Percentiles rank a stretch among this genome's conserved stretches.
These are phyloP conservation scores for Tulasnella sp. DNA, from an alignment of 768 basidiomycete genomes.

Conservation along the genomic window DNA sequence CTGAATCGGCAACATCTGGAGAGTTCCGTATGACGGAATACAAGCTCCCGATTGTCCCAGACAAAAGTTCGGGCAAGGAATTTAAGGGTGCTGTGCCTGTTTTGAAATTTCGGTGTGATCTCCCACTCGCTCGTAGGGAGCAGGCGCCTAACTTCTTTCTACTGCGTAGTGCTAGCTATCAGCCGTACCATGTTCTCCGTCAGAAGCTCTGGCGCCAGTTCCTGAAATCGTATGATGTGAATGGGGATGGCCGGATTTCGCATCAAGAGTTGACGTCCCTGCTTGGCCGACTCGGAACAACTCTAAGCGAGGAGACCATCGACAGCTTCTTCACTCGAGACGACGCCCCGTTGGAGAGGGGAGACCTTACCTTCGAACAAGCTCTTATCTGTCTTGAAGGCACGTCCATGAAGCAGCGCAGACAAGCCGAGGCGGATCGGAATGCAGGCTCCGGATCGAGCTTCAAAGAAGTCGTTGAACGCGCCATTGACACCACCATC, in stretches of 20 bases:
- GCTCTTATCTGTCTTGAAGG: slow-evolving; percentile 82
- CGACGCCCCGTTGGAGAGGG: slow-evolving; percentile 64
- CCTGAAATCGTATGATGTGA: slow-evolving; percentile 86
- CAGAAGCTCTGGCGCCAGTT: slow-evolving; percentile 91
- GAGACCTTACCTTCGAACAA: slow-evolving; percentile 78
- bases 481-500: slow-evolving; percentile 80
- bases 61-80: slow-evolving; percentile 71
- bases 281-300: slow-evolving; percentile 96
- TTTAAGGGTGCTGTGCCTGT: slow-evolving; percentile 64
- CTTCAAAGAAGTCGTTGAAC: slow-evolving; percentile 57
- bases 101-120: slow-evolving; percentile 63
- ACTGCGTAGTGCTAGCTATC: slow-evolving; percentile 61
- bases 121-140: neutral
- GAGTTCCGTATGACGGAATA: slow-evolving; percentile 71
- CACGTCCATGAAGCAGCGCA: slow-evolving; percentile 71
- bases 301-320: slow-evolving; percentile 77
- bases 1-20: slow-evolving; percentile 56
- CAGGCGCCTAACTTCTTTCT: slow-evolving; percentile 30
- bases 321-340: slow-evolving; percentile 77
- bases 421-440: slow-evolving; percentile 56
- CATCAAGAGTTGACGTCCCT: slow-evolving; percentile 89
- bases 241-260: slow-evolving; percentile 74
- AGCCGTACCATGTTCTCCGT: slow-evolving; percentile 89
- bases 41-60: slow-evolving; percentile 62
- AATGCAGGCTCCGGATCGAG: slow-evolving; percentile 37